phyloP scores from a whole-genome alignment of 805 yeast species.

The Trichomonascus vanleenenianus region DNA sequence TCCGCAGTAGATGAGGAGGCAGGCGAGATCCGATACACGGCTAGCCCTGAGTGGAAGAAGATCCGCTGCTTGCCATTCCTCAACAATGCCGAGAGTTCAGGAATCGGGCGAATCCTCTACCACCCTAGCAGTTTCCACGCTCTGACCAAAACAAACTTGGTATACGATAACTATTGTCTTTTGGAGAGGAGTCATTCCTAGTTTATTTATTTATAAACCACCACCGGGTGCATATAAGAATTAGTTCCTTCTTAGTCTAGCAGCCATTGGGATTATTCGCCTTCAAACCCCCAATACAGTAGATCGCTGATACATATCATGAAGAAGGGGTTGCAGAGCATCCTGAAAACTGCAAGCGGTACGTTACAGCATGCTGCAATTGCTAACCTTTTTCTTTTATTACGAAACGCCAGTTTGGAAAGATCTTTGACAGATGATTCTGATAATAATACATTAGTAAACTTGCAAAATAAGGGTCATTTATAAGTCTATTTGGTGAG shows the following conservation, averaged over 20 bases:
- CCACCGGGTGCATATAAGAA: too few species aligned
- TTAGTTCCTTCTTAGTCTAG: too few species aligned
- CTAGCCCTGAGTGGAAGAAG: constrained; percentile 16
- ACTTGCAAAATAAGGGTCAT: background rate
- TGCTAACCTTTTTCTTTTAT: too few species aligned
- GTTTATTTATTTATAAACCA: background rate
- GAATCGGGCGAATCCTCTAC: constrained; percentile 23
- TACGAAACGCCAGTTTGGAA: too few species aligned
- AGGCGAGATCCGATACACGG: constrained; percentile 34
- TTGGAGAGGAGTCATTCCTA: constrained; percentile 10
- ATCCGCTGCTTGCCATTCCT: constrained; percentile 21
- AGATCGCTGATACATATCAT: too few species aligned
- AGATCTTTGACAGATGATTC: too few species aligned
- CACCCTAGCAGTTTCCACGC: constrained; percentile 15
- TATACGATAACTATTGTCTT: constrained; percentile 24
- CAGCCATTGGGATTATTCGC: too few species aligned
- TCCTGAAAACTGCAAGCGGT: too few species aligned
- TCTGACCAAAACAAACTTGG: constrained; percentile 13
- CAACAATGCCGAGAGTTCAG: constrained; percentile 18
- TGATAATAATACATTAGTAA: background rate
- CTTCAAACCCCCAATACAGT: too few species aligned
- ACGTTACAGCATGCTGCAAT: too few species aligned
- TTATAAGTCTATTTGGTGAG: constrained; percentile 34
- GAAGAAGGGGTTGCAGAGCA: too few species aligned
- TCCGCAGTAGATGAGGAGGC: constrained; percentile 37